Evolutionary conservation across 2,329 filamentous ascomycete species (phyloP).

Genomic region (Xylaria sp.): DNA sequence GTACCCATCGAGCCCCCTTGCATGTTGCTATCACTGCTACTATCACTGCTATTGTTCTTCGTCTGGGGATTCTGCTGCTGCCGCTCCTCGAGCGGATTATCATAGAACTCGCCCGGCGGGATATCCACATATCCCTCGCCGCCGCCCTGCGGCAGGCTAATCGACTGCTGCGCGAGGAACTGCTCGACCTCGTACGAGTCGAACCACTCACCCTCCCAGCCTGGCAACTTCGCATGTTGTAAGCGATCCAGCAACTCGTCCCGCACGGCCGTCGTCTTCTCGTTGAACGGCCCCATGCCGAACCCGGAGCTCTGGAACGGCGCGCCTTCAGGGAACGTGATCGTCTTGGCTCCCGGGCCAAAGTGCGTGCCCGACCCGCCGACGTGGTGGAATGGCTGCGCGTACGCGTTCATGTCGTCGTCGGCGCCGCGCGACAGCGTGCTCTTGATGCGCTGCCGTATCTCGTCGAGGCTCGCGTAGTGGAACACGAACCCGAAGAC

Average conservation of each 20-base stretch:
- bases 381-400: constrained; percentile 67
- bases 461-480: constrained; percentile 58
- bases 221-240: constrained; percentile 61
- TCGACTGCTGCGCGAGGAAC: constrained; percentile 69
- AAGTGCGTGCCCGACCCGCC: constrained; percentile 74
- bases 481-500: constrained; percentile 74
- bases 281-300: constrained; percentile 56
- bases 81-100: constrained; percentile 18
- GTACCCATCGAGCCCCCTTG: background rate
- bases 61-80: background rate
- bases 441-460: constrained; percentile 48
- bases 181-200: constrained; percentile 78
- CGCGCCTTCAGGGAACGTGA: constrained; percentile 31
- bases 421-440: constrained; percentile 42
- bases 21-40: background rate
- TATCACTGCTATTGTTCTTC: too few relatives aligned
- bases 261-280: constrained; percentile 46
- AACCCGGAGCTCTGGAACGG: constrained; percentile 41
- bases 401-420: constrained; percentile 62
- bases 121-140: constrained; percentile 67
- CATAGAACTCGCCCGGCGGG: constrained; percentile 49
- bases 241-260: constrained; percentile 52
- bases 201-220: constrained; percentile 76
- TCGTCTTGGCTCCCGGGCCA: constrained; percentile 39
- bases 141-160: constrained; percentile 70